Evolutionary conservation across 768 basidiomycete species (phyloP).

Genomic region (Tulasnella sp.): DNA sequence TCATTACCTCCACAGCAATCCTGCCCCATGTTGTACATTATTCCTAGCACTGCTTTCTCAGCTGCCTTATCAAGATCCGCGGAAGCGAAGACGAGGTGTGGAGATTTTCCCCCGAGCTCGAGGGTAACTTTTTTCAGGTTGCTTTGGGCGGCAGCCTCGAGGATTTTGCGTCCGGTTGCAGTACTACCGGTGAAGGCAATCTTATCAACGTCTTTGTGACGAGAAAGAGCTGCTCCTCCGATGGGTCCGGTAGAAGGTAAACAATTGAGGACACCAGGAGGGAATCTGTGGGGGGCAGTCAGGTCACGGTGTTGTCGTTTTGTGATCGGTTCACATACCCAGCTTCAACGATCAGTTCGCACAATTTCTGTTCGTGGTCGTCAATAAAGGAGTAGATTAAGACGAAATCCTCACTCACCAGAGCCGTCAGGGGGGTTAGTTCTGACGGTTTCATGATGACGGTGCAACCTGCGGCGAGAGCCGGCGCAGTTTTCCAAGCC

Average conservation of each 20-base stretch:
- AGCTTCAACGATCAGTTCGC: constrained; percentile 78
- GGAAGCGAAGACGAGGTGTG: constrained; percentile 85
- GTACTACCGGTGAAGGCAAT: constrained; percentile 95
- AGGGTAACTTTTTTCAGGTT: constrained; percentile 96
- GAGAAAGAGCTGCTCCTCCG: constrained; percentile 82
- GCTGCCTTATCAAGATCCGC: constrained; percentile 73
- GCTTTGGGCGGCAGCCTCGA: constrained; percentile 88
- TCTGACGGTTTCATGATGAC: constrained; percentile 96
- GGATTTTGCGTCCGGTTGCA: constrained; percentile 82
- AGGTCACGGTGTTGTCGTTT: not conserved
- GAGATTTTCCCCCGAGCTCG: constrained; percentile 93
- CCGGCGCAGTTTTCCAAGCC: constrained; percentile 93
- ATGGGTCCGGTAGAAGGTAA: constrained; percentile 79
- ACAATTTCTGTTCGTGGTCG: constrained; percentile 63
- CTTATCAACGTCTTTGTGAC: constrained; percentile 87
- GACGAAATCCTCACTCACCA: constrained; percentile 52
- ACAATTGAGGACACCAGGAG: constrained; percentile 88
- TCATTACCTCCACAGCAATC: constrained; percentile 45
- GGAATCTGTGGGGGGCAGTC: constrained; percentile 53
- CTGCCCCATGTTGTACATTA: constrained; percentile 47
- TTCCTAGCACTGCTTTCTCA: constrained; percentile 37
- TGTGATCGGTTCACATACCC: constrained; percentile 59
- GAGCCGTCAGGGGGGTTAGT: constrained; percentile 78
- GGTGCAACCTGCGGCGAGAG: constrained; percentile 87
- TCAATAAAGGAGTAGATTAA: constrained; percentile 21